A percentile compares a stretch with the other conserved stretches of the same genome.
These are phyloP conservation scores for Ceratocystiopsis sp. DNA, from an alignment of 2,329 filamentous ascomycete species.

Conservation along the genomic window DNA sequence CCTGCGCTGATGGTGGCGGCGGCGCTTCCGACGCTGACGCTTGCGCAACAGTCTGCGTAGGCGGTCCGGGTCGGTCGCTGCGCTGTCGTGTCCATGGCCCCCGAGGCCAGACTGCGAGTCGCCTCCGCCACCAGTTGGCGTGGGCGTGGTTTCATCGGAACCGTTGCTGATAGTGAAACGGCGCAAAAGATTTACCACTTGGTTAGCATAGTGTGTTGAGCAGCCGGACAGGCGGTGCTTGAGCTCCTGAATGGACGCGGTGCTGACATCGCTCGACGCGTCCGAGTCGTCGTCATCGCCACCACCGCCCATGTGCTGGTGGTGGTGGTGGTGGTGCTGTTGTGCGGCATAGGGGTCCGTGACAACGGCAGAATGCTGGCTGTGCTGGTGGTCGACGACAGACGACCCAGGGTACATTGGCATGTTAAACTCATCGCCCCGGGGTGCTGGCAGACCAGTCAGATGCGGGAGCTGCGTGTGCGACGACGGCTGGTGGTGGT, in stretches of 20 bases:
- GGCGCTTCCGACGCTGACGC: background rate
- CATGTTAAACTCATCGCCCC: too few species aligned
- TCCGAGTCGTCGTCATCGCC: conserved; percentile 8
- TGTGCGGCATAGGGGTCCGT: background rate
- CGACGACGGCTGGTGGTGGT: background rate
- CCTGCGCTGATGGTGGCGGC: too few species aligned
- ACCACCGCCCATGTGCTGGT: conserved; percentile 6
- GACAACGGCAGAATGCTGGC: conserved; percentile 1
- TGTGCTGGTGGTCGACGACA: background rate
- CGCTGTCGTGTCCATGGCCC: background rate
- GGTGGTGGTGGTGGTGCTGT: conserved; percentile 1
- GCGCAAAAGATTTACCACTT: conserved; percentile 12
- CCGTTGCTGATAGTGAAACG: conserved; percentile 12
- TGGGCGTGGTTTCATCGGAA: conserved; percentile 5
- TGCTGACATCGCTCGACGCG: conserved; percentile 11
- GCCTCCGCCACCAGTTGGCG: too few species aligned
- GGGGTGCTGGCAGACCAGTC: too few species aligned
- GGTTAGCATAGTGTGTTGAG: conserved; percentile 14
- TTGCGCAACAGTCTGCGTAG: conserved; percentile 6
- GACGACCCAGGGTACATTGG: too few species aligned
- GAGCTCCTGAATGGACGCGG: conserved; percentile 15
- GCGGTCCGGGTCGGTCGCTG: background rate
- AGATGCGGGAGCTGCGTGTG: background rate
- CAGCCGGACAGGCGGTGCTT: conserved; percentile 19
- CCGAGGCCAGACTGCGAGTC: background rate